phyloP scores from a whole-genome alignment of 805 yeast genomes.

The Starmera quercuum region DNA sequence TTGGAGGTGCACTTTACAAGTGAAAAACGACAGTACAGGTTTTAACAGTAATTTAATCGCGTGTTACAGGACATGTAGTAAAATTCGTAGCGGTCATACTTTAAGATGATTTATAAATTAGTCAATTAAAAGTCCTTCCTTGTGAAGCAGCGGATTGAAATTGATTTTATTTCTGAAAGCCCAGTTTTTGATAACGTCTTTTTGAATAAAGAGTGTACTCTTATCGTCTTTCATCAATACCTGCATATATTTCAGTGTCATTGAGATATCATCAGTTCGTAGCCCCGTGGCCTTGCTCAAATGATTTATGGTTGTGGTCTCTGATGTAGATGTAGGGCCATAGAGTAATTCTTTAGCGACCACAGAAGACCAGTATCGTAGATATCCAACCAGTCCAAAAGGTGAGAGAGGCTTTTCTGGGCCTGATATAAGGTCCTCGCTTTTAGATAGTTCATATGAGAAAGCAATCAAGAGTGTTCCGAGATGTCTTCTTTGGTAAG shows the following conservation, averaged over 20 bases:
- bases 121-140: not conserved
- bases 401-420: conserved; percentile 90
- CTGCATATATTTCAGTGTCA: conserved; percentile 51
- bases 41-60: too few relatives aligned
- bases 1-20: too few relatives aligned
- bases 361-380: conserved; percentile 65
- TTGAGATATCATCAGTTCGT: conserved; percentile 50
- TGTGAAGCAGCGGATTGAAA: conserved; percentile 7
- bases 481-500: conserved; percentile 70
- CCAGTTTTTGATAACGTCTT: conserved; percentile 9
- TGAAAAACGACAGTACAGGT: too few relatives aligned
- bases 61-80: too few relatives aligned
- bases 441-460: conserved; percentile 68
- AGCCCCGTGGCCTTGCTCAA: conserved; percentile 56
- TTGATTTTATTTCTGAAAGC: conserved; percentile 8
- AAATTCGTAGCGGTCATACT: too few relatives aligned
- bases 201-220: conserved; percentile 11
- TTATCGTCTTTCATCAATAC: conserved; percentile 27
- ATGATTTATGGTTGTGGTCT: conserved; percentile 34
- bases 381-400: conserved; percentile 68
- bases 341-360: conserved; percentile 36
- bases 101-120: not conserved
- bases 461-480: conserved; percentile 81
- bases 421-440: conserved; percentile 63
- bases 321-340: conserved; percentile 27